Percentiles rank a stretch among this genome's conserved stretches.
phyloP scores from a whole-genome alignment of 2,329 filamentous ascomycete genomes.

The Lecanicillium sp. region DNA sequence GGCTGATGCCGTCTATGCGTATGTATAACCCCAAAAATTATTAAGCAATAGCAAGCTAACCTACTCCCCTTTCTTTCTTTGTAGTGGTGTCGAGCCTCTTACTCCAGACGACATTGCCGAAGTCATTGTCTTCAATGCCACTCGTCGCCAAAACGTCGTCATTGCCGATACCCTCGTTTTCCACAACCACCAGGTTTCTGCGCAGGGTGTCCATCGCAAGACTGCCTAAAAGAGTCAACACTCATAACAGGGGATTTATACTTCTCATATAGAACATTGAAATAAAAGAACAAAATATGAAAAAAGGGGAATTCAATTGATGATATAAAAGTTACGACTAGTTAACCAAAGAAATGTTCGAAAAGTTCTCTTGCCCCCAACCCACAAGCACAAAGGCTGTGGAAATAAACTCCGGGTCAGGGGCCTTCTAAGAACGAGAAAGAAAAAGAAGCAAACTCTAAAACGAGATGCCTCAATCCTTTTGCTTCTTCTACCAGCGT shows the following conservation, averaged over 20 bases:
- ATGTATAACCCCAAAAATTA: constrained; percentile 23
- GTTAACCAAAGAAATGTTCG: constrained; percentile 24
- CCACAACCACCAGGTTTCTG: constrained; percentile 75
- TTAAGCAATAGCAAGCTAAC: constrained; percentile 7
- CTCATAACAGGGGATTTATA: too few species aligned
- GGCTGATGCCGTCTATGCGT: constrained; percentile 84
- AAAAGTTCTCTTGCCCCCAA: constrained; percentile 33
- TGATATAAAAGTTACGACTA: neutral
- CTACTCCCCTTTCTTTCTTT: neutral
- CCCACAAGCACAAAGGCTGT: constrained; percentile 21
- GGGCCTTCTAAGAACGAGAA: constrained; percentile 30
- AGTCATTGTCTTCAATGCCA: constrained; percentile 77
- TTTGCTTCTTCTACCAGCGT: constrained; percentile 59
- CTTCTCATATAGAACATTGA: too few species aligned
- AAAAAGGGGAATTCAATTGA: neutral
- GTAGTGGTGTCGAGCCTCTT: constrained; percentile 67
- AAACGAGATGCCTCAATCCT: too few species aligned
- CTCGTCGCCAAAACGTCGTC: constrained; percentile 81
- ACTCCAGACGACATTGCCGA: constrained; percentile 89
- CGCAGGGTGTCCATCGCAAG: constrained; percentile 20
- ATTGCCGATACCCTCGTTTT: constrained; percentile 81
- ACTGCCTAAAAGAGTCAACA: too few species aligned
- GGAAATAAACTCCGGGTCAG: constrained; percentile 17
- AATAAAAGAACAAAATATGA: neutral
- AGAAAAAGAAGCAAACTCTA: constrained; percentile 1